phyloP scores from a whole-genome alignment of 106 monocot genomes.

The Apostasia shenzhenica region DNA sequence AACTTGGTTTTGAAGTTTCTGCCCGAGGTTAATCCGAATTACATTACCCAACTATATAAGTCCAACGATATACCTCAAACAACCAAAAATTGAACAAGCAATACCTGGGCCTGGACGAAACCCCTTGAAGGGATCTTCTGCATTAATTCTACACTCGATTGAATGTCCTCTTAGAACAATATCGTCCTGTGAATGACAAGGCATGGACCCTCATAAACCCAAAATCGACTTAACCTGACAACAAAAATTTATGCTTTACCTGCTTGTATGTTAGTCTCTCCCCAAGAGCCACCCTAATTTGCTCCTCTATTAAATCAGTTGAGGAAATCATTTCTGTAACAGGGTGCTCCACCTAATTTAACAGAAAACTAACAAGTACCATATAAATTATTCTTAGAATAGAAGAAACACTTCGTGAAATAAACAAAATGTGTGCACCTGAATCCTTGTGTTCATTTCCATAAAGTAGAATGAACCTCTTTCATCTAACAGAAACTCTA shows the following conservation, averaged over 20 bases:
- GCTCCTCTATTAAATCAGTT: constrained; percentile 89
- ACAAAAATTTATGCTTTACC: constrained; percentile 18
- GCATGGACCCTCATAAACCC: background rate
- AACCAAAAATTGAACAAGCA: background rate
- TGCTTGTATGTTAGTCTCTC: constrained; percentile 72
- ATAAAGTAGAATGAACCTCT: constrained; percentile 87
- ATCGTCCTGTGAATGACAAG: constrained; percentile 53
- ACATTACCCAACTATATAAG: too few species aligned
- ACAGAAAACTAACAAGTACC: background rate
- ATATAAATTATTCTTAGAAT: too few species aligned
- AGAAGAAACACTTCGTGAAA: background rate
- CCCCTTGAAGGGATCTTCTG: constrained; percentile 94
- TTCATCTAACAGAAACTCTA: constrained; percentile 93
- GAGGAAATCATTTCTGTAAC: constrained; percentile 98
- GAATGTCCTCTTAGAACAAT: constrained; percentile 97
- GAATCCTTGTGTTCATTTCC: constrained; percentile 99
- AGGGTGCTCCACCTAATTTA: constrained; percentile 83
- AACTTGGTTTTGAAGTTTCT: too few species aligned
- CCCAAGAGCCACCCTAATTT: constrained; percentile 91
- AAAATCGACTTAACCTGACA: background rate
- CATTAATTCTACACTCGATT: constrained; percentile 95
- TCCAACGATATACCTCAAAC: background rate
- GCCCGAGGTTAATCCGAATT: too few species aligned
- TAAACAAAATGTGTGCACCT: constrained; percentile 35
- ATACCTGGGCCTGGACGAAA: constrained; percentile 95